phyloP scores from a whole-genome alignment of 257 asterid species.

The Paulownia fortunei region DNA sequence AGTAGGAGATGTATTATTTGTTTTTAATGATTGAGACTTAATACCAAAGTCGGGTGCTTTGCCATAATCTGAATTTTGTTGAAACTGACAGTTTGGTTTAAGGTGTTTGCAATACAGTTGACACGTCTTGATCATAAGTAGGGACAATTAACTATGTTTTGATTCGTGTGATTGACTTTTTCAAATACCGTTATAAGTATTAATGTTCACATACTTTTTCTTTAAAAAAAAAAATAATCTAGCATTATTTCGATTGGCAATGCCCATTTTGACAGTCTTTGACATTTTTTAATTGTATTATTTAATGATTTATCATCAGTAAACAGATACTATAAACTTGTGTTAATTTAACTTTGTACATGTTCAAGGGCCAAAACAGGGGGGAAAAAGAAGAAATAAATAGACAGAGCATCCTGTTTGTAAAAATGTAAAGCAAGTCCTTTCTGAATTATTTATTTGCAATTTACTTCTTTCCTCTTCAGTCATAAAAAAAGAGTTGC shows the following conservation, averaged over 20 bases:
- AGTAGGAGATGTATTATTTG: neutral
- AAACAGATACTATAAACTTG: too few species aligned
- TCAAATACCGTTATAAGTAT: constrained; percentile 26
- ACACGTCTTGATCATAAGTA: constrained; percentile 24
- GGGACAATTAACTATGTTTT: neutral
- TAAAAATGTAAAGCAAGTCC: neutral
- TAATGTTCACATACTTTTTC: neutral
- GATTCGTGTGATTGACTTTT: neutral
- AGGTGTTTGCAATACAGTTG: constrained; percentile 20
- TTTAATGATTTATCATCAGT: too few species aligned
- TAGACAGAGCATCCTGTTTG: too few species aligned
- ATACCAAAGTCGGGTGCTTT: constrained; percentile 33
- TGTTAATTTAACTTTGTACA: too few species aligned
- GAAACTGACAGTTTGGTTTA: constrained; percentile 28
- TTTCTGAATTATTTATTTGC: neutral
- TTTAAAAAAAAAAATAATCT: neutral
- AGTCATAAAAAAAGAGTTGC: constrained; percentile 1
- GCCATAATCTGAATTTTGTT: constrained; percentile 26
- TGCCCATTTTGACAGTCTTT: too few species aligned
- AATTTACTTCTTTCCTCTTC: neutral
- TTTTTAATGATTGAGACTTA: constrained; percentile 29
- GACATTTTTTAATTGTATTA: too few species aligned
- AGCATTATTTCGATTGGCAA: too few species aligned
- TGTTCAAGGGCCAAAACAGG: too few species aligned
- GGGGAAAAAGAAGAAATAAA: too few species aligned